These are phyloP conservation scores for Pleurotus tuber-regium DNA, from an alignment of 768 basidiomycete genomes.

Conservation along the genomic window DNA sequence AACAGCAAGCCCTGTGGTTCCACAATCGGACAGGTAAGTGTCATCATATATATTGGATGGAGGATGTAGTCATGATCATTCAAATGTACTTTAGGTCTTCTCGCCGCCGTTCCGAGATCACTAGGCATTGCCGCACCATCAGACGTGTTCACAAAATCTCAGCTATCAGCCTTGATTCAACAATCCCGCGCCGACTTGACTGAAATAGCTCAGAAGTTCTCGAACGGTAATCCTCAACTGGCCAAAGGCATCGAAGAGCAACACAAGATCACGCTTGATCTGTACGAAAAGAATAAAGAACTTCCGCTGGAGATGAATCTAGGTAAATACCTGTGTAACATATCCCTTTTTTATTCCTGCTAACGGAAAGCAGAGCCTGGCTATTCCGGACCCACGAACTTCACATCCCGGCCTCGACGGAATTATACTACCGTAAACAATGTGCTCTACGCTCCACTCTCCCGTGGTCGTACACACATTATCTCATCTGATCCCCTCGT, in stretches of 20 bases:
- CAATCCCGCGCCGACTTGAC: conserved; percentile 20
- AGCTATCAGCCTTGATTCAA: conserved; percentile 17
- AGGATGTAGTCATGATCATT: background rate
- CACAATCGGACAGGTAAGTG: conserved; percentile 28
- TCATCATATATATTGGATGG: background rate
- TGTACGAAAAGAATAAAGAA: conserved; percentile 22
- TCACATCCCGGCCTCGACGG: conserved; percentile 19
- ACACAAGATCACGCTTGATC: conserved; percentile 20
- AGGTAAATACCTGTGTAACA: conserved; percentile 20
- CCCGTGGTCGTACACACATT: conserved; percentile 46
- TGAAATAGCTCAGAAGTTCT: conserved; percentile 24
- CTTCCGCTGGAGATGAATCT: conserved; percentile 28
- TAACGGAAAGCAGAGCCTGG: conserved; percentile 25
- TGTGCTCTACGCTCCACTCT: conserved; percentile 33
- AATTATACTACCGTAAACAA: conserved; percentile 31
- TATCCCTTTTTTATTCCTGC: background rate
- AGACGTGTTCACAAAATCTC: conserved; percentile 19
- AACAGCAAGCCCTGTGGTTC: conserved; percentile 26
- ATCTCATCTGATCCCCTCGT: conserved; percentile 38
- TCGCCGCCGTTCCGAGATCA: conserved; percentile 27
- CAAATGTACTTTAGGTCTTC: conserved; percentile 17
- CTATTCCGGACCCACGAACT: conserved; percentile 24
- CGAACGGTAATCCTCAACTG: conserved; percentile 29
- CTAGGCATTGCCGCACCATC: conserved; percentile 26
- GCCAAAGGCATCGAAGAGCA: conserved; percentile 28